Percentiles rank a stretch among this genome's conserved stretches.
Conservation (phyloP, 2,329 filamentous ascomycete genomes). For the Dothideomycetes sp. region DNA sequence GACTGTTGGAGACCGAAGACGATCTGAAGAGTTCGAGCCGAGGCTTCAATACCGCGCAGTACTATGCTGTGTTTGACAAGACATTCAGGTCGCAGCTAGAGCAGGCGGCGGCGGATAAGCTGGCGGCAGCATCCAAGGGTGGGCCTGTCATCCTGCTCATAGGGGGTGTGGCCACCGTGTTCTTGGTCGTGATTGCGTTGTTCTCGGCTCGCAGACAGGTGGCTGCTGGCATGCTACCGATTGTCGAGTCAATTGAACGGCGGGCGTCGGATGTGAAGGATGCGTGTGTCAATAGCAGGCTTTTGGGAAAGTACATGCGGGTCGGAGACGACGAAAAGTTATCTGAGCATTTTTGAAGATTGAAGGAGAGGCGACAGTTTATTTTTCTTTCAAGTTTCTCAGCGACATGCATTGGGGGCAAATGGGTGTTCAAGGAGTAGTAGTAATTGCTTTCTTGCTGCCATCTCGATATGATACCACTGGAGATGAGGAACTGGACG, state of each 20-base stretch:
- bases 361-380: too few relatives aligned
- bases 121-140: not conserved
- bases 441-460: too few relatives aligned
- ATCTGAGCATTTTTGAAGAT: constrained; percentile 3
- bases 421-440: too few relatives aligned
- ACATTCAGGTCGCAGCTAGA: not conserved
- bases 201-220: constrained; percentile 3
- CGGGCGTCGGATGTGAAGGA: constrained; percentile 6
- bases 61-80: constrained; percentile 16
- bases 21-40: constrained; percentile 20
- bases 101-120: not conserved
- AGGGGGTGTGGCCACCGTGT: constrained; percentile 2
- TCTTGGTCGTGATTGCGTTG: constrained; percentile 7
- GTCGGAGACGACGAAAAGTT: constrained; percentile 12
- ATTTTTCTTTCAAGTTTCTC: too few relatives aligned
- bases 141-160: not conserved
- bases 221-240: not conserved
- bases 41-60: constrained; percentile 22
- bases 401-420: too few relatives aligned
- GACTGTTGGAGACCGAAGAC: constrained; percentile 14
- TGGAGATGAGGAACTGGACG: too few relatives aligned
- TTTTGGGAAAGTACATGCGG: constrained; percentile 12
- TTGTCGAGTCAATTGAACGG: not conserved
- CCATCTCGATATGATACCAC: too few relatives aligned
- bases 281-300: constrained; percentile 9